Evolutionary conservation across 2,329 filamentous ascomycete species (phyloP).

Genomic region (Fusarium foetens): DNA sequence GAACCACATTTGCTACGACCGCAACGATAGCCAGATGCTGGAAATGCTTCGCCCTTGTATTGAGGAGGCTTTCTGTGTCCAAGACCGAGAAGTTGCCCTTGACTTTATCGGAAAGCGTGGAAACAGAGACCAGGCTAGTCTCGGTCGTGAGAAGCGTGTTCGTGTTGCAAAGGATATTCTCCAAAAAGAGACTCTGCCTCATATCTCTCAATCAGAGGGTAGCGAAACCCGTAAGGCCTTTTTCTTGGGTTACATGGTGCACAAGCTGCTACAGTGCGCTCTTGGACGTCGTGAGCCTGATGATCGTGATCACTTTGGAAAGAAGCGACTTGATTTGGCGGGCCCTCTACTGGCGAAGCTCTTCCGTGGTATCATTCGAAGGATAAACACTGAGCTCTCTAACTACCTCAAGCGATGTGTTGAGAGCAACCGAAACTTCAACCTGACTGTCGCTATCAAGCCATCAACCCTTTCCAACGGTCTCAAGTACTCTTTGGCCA

Average conservation of each 20-base stretch:
- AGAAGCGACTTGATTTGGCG: conserved; percentile 96
- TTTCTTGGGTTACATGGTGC: conserved; percentile 99
- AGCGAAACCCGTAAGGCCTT: conserved; percentile 97
- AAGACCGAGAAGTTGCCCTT: conserved; percentile 91
- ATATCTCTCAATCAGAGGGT: conserved; percentile 94
- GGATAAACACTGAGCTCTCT: conserved; percentile 90
- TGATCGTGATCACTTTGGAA: conserved; percentile 98
- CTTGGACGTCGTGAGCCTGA: conserved; percentile 93
- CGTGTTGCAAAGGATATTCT: conserved; percentile 93
- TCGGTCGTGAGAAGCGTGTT: conserved; percentile 86
- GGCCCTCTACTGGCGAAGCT: conserved; percentile 95
- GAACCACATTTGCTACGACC: conserved; percentile 96
- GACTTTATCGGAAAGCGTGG: conserved; percentile 97
- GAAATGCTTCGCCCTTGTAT: conserved; percentile 98
- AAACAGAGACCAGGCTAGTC: conserved; percentile 66
- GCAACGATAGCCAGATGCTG: conserved; percentile 94
- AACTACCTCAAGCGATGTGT: conserved; percentile 93
- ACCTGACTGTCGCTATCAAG: conserved; percentile 90
- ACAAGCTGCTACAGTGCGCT: conserved; percentile 92
- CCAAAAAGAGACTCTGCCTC: conserved; percentile 95
- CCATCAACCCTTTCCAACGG: conserved; percentile 91
- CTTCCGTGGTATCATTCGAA: conserved; percentile 90
- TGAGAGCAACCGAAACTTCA: conserved; percentile 89
- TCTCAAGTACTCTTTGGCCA: conserved; percentile 95
- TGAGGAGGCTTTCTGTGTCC: conserved; percentile 95